Evolutionary conservation across 225 moss, liverwort and hornwort species (phyloP).

Genomic region (Asterella californica): DNA sequence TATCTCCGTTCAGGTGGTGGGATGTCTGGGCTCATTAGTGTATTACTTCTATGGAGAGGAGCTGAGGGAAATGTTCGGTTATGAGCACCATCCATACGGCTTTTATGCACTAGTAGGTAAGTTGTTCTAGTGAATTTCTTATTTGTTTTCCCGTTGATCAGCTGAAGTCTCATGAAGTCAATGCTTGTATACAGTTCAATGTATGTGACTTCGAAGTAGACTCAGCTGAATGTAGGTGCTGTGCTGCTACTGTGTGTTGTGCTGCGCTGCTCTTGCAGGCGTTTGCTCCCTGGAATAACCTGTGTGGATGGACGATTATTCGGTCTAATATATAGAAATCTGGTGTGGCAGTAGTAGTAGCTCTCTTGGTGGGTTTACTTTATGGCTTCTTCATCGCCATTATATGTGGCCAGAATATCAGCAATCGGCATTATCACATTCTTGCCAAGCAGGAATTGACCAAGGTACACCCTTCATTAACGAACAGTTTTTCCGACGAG

Average conservation of each 20-base stretch:
- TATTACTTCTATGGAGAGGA: conserved; percentile 64
- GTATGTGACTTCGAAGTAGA: not conserved
- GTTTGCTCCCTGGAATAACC: not conserved
- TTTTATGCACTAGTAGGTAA: conserved; percentile 78
- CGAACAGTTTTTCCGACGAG: too few relatives aligned
- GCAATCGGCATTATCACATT: conserved; percentile 79
- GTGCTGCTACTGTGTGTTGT: not conserved
- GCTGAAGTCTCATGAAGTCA: not conserved
- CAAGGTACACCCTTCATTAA: conserved; percentile 42
- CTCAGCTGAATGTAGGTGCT: not conserved
- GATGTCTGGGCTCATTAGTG: conserved; percentile 59
- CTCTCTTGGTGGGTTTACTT: conserved; percentile 73
- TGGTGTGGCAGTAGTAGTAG: conserved; percentile 63
- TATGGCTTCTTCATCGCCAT: conserved; percentile 89
- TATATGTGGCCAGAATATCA: conserved; percentile 84
- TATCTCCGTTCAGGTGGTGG: conserved; percentile 56
- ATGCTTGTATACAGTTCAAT: not conserved
- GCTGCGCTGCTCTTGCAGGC: not conserved
- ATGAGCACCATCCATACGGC: conserved; percentile 57
- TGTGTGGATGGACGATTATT: not conserved
- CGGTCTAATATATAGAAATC: not conserved
- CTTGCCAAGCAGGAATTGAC: conserved; percentile 86
- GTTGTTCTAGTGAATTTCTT: not conserved
- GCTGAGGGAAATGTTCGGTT: conserved; percentile 73
- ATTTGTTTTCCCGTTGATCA: not conserved